A percentile compares a stretch with the other conserved stretches of the same genome.
These are phyloP conservation scores for Xylaria acuta DNA, from an alignment of 495 filamentous ascomycete genomes.

Conservation along the genomic window DNA sequence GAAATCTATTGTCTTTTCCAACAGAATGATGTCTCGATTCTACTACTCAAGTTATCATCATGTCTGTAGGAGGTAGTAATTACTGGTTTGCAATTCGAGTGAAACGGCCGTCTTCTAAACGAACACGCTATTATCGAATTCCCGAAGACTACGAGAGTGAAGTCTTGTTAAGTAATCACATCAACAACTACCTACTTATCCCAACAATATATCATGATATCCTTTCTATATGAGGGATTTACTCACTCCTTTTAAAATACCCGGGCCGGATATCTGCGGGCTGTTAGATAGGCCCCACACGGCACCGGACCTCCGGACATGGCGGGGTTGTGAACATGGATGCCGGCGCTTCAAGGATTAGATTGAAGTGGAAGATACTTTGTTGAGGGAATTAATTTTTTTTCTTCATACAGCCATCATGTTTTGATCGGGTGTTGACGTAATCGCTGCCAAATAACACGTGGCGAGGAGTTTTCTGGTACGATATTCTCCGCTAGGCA, in stretches of 20 bases:
- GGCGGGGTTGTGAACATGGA: neutral
- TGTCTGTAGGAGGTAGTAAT: no score
- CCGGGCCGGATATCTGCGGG: neutral
- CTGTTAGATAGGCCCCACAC: neutral
- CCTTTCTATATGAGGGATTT: neutral
- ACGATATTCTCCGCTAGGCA: neutral
- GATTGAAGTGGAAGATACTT: neutral
- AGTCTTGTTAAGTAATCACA: neutral
- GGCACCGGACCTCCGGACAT: neutral
- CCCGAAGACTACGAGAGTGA: neutral
- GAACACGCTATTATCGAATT: neutral
- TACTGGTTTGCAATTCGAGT: neutral
- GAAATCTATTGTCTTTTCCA: no score
- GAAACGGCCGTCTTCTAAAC: neutral
- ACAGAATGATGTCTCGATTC: no score
- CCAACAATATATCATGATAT: neutral
- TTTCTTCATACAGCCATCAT: neutral
- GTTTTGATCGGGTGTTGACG: neutral
- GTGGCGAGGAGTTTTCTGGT: neutral
- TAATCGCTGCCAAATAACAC: neutral
- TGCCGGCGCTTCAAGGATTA: neutral
- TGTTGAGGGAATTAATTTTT: neutral
- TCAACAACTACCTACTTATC: neutral
- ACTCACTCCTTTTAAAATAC: neutral
- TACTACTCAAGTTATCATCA: no score